Base-by-base conservation (phyloP, 768 basidiomycete genomes). In the Asterophora parasitica region DNA sequence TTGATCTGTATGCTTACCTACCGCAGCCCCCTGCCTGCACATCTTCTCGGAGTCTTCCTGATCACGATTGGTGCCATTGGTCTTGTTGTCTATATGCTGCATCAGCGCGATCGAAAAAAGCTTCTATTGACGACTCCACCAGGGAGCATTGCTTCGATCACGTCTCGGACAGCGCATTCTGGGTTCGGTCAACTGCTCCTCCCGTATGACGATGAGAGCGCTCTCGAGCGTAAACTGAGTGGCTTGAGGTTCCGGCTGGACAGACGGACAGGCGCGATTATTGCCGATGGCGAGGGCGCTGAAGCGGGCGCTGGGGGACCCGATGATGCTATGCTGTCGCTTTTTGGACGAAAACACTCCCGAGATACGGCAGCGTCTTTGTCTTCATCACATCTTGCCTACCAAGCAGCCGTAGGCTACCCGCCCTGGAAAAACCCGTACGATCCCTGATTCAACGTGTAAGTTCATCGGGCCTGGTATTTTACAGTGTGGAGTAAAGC, bases 101-200 rank as follows among this genome's bases (percentile, higher is more conserved):
- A 80, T 59, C 65, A 66, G 17, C 68, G 64, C 16, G 65, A 73
- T 44, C 71, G 83, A 39, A 70, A 73, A 34, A 64, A 66, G 20
- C 58, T 86, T 8, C 72, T 71, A 57, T 64, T 86, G 8, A 69
- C 79, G 1, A 67, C 75, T 19, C 72, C 72, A 11, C 83, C 83
- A 0, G 82, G 83, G 13, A 78, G 73, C 39, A 81, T 86, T 47
- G 84, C 79, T 5, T 62, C 75, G 8, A 67, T 77, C 27, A 65
- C 78, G 7, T 73, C 82, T 3, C 67, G 83, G 46, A 82, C 83
- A 2, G 66, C 78, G 0, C 77, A 71, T 7, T 83, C 81, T 34
- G 82, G 82, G 11, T 82, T 81, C 46, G 82, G 81, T 16, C 73
- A 81, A 33, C 68, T 81, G 10, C 63, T 85, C n/a, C 56, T 74